These are phyloP conservation scores for Monosporascus sp. DNA, from an alignment of 2,329 filamentous ascomycete species.

Conservation along the genomic window DNA sequence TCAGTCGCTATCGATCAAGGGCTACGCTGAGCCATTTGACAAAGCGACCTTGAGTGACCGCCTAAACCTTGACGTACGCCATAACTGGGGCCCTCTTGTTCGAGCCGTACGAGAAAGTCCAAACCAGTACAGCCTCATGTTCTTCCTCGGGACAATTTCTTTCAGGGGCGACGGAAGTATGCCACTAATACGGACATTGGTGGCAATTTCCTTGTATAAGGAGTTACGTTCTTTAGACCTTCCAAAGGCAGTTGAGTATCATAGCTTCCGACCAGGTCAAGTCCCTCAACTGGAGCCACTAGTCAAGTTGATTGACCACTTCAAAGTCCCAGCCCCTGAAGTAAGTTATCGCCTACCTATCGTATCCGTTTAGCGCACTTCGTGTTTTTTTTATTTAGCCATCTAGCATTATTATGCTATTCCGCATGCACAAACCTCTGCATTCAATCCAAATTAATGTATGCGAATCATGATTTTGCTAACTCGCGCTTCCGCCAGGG, in stretches of 20 bases:
- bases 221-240: slow-evolving; percentile 32
- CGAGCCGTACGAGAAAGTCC: slow-evolving; percentile 8
- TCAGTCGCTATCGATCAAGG: slow-evolving; percentile 13
- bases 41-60: slow-evolving; percentile 18
- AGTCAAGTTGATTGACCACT: slow-evolving; percentile 26
- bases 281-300: slow-evolving; percentile 27
- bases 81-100: slow-evolving; percentile 21
- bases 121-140: slow-evolving; percentile 15
- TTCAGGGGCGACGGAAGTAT: slow-evolving; percentile 21
- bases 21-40: slow-evolving; percentile 14
- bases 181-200: slow-evolving; percentile 26
- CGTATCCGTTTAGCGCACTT: no score
- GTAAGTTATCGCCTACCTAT: neutral
- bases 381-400: no score
- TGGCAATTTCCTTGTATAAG: slow-evolving; percentile 37
- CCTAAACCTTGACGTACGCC: slow-evolving; percentile 16
- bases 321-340: slow-evolving; percentile 21
- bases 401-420: no score
- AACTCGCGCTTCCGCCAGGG: neutral
- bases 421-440: neutral
- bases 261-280: slow-evolving; percentile 30
- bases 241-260: slow-evolving; percentile 30
- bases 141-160: slow-evolving; percentile 18
- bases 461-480: slow-evolving; percentile 14
- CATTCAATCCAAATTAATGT: neutral